Conservation (phyloP, 495 filamentous ascomycete species). For the Penicillium robsamsonii region DNA sequence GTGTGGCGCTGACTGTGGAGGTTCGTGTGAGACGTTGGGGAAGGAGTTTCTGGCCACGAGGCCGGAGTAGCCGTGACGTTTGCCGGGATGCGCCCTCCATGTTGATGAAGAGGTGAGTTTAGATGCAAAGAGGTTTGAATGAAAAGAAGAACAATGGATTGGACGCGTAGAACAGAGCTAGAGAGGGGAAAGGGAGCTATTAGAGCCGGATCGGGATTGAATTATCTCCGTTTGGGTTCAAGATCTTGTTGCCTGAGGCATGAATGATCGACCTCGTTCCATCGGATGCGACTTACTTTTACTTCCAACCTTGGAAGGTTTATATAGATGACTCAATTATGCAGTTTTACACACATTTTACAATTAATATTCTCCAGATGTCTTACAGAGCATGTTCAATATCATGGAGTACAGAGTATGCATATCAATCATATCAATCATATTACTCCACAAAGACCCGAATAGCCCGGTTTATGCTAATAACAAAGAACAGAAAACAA, state of each 20-base stretch:
- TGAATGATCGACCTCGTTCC: background rate
- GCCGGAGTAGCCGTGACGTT: slow-evolving; percentile 37
- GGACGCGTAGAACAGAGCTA: slow-evolving; percentile 15
- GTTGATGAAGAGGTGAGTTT: slow-evolving; percentile 11
- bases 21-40: slow-evolving; percentile 22
- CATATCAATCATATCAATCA: slow-evolving; percentile 17
- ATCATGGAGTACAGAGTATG: slow-evolving; percentile 9
- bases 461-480: slow-evolving; percentile 22
- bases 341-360: background rate
- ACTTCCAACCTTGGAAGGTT: too few species aligned
- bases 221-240: slow-evolving; percentile 15
- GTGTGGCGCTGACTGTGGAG: slow-evolving; percentile 16
- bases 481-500: slow-evolving; percentile 18
- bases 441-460: slow-evolving; percentile 14
- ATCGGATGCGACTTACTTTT: background rate
- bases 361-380: background rate
- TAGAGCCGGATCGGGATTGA: slow-evolving; percentile 16
- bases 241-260: slow-evolving; percentile 30
- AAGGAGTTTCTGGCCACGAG: slow-evolving; percentile 26
- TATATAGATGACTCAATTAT: background rate
- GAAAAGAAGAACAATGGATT: background rate
- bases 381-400: background rate
- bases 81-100: slow-evolving; percentile 46
- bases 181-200: slow-evolving; percentile 20
- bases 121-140: background rate